Evolutionary conservation across 176 grass and related monocot genomes (phyloP), one percentile per base, ranked within the genome.

Genomic region (Cenchrus americanus): DNA sequence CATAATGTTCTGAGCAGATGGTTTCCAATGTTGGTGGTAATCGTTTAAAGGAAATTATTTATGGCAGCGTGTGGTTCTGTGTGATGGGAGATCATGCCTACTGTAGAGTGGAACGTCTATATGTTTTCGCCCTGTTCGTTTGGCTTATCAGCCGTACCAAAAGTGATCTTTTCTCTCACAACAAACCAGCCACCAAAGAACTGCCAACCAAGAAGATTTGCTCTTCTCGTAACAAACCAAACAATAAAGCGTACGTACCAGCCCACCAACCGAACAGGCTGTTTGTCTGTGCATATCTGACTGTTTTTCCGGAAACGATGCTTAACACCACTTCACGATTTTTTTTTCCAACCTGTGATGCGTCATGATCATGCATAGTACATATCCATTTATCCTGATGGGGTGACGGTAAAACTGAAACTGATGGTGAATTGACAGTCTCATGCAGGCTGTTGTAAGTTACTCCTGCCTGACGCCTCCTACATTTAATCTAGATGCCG

Each of bases 221-320:
- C n/a, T n/a, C n/a, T n/a, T n/a, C n/a, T n/a, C n/a, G n/a, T n/a
- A n/a, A n/a, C n/a, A n/a, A n/a, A n/a, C n/a, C n/a, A n/a, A n/a
- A n/a, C n/a, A n/a, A n/a, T n/a, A n/a, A n/a, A n/a, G n/a, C n/a
- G n/a, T n/a, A n/a, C n/a, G n/a, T n/a, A n/a, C n/a, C n/a, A n/a
- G n/a, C n/a, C n/a, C n/a, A n/a, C n/a, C n/a, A n/a, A n/a, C n/a
- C n/a, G n/a, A n/a, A n/a, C n/a, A n/a, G n/a, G n/a, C n/a, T 60
- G 27, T 60, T 62, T 47, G 47, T 83, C 51, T 87, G 80, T 90
- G 80, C 62, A 83, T 87, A 87, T 75, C 53, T 80, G 61, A 48
- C 52, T 52, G 26, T 75, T 79, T 62, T 52, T 49, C 27, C 27
- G 50, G 75, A 79, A 90, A 83, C 37, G 69, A 83, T 75, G 42